Evolutionary conservation across 164 flowering plant species (phyloP), one percentile per base, ranked within the genome.

Genomic region (Macadamia integrifolia): DNA sequence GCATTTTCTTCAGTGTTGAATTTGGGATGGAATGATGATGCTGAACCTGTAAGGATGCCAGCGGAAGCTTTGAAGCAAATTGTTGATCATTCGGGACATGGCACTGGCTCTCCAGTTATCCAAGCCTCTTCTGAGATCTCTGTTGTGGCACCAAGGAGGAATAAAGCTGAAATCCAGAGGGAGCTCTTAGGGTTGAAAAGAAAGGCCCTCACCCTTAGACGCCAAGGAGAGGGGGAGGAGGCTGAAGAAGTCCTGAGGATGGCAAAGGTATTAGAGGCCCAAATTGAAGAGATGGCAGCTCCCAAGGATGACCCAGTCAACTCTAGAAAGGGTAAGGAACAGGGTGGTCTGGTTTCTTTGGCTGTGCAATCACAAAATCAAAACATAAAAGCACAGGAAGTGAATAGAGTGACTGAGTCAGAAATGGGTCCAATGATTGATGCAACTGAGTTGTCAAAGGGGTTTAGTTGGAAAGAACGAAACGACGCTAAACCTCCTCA

Each of bases 171-270:
- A 75, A 69, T 91, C 3, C 97, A 93, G 76, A 85, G 90, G 66
- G 98, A 93, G 70, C 91, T 91, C n/a, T 78, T 93, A 58, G 83
- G 85, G 13, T 66, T 89, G 72, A 93, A 89, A 77, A 81, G 97
- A 53, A 89, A 88, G 77, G 89, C 98, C n/a, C 83, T 87, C 63
- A 69, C 83, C 32, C 75, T 93, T 57, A 85, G 96, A 73, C 92
- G 96, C 42, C 85, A 93, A 75, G 97, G 98, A 53, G 77, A 85
- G 65, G 58, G 62, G 56, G 87, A 88, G 53, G 96, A 82, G 74
- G 98, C 93, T 46, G 98, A 93, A 53, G 91, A 87, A 80, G 78
- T 87, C 44, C 80, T 89, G 64, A 71, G 60, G 72, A 66, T n/a
- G 65, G 85, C 96, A 13, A 88, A 85, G 72, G 74, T 30, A 30